Evolutionary conservation across 2,329 filamentous ascomycete species (phyloP), one percentile per base, ranked within the genome.

Genomic region (Fusarium sp.): DNA sequence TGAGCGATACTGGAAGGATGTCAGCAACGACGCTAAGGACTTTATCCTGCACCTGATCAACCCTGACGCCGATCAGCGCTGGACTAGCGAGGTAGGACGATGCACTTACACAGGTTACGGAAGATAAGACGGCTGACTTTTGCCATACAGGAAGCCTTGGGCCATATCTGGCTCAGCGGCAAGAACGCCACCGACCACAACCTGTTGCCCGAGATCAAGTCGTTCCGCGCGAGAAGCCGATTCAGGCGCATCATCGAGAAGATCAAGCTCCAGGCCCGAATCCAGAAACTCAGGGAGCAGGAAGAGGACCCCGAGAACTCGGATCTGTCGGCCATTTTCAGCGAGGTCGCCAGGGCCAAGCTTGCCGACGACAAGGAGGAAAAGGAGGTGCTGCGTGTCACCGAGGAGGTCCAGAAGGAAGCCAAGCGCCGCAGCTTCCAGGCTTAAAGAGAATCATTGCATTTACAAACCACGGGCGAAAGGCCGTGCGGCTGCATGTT

Each of bases 1-100:
- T 83, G 95, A 98, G 81, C 91, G 96, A 66, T 99, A 98, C 86
- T 99, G 96, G 96, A 96, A 95, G 82, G 96, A 98, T 77, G 96
- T 99, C 79, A 98, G 95, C 82, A 88, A 93, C 59, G 95, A 98
- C 76, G 96, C 95, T 75, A 99, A 98, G 86, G 91, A 96, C 76
- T 99, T 99, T 82, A 98, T 99, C 84, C 85, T 93, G 70, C 86
- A 87, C 66, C 89, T 99, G 29, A 89, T 99, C 68, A 92, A 96
- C 76, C 91, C 95, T 5, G 89, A 94, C 75, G 93, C 95, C 2
- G 89, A 91, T 57, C 89, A 93, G 77, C 92, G 97, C 77, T 92
- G 91, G 78, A 93, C 93, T 2, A 97, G 94, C 79, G 88, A 93
- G 84, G 93, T 94, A 87, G 73, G 89, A 42, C 29, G 60, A 58